A percentile compares a stretch with the other conserved stretches of the same genome.
Conservation (phyloP, 352 stramenopile genomes). For the Sclerospora graminicola region DNA sequence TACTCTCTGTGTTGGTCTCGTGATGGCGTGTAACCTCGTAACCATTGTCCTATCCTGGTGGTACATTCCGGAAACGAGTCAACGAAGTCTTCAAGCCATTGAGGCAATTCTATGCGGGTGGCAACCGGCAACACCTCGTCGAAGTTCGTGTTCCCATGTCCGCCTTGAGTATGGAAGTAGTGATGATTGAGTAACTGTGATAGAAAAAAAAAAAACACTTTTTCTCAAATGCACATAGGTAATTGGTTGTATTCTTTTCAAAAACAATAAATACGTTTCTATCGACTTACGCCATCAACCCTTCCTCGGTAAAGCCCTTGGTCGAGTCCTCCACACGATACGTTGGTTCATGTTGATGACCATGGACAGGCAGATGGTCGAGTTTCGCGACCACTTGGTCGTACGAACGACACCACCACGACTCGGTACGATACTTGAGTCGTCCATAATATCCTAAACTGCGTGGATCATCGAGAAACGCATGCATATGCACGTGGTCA, state of each 20-base stretch:
- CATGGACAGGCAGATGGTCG: slow-evolving; percentile 5
- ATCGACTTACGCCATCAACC: slow-evolving; percentile 7
- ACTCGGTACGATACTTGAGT: slow-evolving; percentile 75
- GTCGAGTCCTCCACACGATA: slow-evolving; percentile 9
- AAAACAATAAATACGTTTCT: slow-evolving; percentile 16
- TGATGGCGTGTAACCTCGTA: slow-evolving; percentile 38
- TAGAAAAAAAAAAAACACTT: slow-evolving; percentile 3
- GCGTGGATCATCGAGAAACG: slow-evolving; percentile 35
- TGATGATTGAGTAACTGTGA: no score
- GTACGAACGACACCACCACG: slow-evolving; percentile 77
- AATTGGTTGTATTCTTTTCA: slow-evolving; percentile 16
- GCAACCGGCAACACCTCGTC: slow-evolving; percentile 56
- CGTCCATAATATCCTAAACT: slow-evolving; percentile 43
- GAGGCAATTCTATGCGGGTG: slow-evolving; percentile 68
- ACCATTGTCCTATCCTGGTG: slow-evolving; percentile 41
- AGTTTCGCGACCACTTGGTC: slow-evolving; percentile 49
- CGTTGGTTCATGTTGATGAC: slow-evolving; percentile 4
- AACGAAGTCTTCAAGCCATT: slow-evolving; percentile 70
- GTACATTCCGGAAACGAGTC: slow-evolving; percentile 67
- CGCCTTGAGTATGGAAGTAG: slow-evolving; percentile 30
- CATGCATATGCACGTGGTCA: slow-evolving; percentile 85
- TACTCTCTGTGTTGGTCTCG: slow-evolving; percentile 21
- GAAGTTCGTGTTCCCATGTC: slow-evolving; percentile 35
- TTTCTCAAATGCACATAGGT: no score
- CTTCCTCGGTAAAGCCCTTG: slow-evolving; percentile 8